Percentiles rank a stretch among this genome's conserved stretches.
Conservation (phyloP, 2,329 filamentous ascomycete genomes). For the Sarocladium strictum region DNA sequence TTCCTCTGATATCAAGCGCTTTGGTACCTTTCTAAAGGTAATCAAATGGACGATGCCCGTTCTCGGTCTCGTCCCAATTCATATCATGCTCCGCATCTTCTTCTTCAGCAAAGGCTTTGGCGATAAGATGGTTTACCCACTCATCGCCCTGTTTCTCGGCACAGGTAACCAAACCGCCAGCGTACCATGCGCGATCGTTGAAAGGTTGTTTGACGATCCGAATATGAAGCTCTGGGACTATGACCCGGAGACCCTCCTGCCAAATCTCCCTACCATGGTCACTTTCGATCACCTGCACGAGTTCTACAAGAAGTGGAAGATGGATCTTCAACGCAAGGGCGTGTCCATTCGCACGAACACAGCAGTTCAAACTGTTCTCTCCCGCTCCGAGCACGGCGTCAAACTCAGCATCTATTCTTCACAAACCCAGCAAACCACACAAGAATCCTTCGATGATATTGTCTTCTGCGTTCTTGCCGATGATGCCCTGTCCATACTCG, state of each 20-base stretch:
- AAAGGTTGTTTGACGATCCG: constrained; percentile 51
- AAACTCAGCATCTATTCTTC: constrained; percentile 41
- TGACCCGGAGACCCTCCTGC: constrained; percentile 46
- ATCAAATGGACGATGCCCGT: constrained; percentile 55
- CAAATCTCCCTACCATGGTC: constrained; percentile 59
- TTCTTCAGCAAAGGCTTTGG: constrained; percentile 64
- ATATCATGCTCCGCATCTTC: constrained; percentile 60
- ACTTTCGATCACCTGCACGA: constrained; percentile 57
- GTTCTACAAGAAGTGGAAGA: constrained; percentile 56
- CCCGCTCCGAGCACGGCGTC: constrained; percentile 45
- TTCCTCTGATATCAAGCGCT: constrained; percentile 49
- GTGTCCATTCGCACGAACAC: constrained; percentile 51
- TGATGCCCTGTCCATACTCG: constrained; percentile 55
- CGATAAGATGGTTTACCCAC: constrained; percentile 64
- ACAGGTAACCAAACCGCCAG: constrained; percentile 71
- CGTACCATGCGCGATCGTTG: constrained; percentile 62
- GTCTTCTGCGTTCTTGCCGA: constrained; percentile 62
- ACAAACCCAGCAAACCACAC: constrained; percentile 40
- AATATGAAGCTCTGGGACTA: constrained; percentile 57
- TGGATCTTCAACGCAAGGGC: constrained; percentile 45
- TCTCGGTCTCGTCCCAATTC: constrained; percentile 57
- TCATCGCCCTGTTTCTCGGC: constrained; percentile 68
- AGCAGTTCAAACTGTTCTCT: constrained; percentile 46
- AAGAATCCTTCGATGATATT: constrained; percentile 58
- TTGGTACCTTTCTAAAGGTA: constrained; percentile 49